These are phyloP conservation scores for Alternaria panax DNA, from an alignment of 2,329 filamentous ascomycete genomes.

Conservation along the genomic window DNA sequence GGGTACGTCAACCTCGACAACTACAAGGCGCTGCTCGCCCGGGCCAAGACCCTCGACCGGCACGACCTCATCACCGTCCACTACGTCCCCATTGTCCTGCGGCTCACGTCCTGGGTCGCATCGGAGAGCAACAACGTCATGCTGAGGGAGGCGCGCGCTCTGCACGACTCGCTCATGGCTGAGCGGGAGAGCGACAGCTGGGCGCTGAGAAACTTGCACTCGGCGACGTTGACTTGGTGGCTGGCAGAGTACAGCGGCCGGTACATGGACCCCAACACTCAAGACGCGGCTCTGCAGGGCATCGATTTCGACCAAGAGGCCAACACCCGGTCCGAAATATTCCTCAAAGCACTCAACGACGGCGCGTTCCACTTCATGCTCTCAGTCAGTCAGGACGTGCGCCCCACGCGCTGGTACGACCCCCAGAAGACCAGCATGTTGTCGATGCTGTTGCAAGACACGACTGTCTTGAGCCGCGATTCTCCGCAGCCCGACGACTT, in stretches of 20 bases:
- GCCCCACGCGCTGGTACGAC: constrained; percentile 84
- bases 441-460: constrained; percentile 82
- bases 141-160: constrained; percentile 71
- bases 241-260: constrained; percentile 90
- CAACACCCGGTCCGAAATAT: constrained; percentile 73
- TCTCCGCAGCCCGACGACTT: constrained; percentile 72
- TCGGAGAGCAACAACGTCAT: constrained; percentile 72
- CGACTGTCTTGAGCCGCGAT: constrained; percentile 72
- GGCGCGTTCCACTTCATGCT: constrained; percentile 93
- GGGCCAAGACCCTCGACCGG: constrained; percentile 74
- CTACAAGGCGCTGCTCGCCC: constrained; percentile 73
- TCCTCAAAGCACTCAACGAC: constrained; percentile 80
- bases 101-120: constrained; percentile 79
- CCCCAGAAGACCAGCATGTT: constrained; percentile 83
- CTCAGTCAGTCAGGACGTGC: constrained; percentile 81
- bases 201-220: constrained; percentile 77
- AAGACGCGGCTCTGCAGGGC: constrained; percentile 57
- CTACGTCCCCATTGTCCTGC: constrained; percentile 79
- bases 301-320: constrained; percentile 73
- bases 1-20: constrained; percentile 74
- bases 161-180: constrained; percentile 73
- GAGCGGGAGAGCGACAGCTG: constrained; percentile 73
- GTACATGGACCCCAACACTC: constrained; percentile 75
- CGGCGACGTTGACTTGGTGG: constrained; percentile 84
- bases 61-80: constrained; percentile 81